Conservation (phyloP, 257 asterid genomes). For the Solanum neorickii region DNA sequence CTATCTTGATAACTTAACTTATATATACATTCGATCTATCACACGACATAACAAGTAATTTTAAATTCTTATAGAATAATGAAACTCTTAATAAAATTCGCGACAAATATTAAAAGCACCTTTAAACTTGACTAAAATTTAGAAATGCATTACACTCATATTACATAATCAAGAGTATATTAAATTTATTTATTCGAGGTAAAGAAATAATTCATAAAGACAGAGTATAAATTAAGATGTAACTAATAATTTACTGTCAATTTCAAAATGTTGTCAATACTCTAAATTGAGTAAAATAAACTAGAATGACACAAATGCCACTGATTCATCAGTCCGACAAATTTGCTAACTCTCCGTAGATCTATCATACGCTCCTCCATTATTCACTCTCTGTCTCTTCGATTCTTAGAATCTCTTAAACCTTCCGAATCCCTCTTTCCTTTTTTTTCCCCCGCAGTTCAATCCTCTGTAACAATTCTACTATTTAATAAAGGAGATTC, state of each 20-base stretch:
- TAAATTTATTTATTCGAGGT: too few species aligned
- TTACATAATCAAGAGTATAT: too few species aligned
- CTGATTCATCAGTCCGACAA: not conserved
- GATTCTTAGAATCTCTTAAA: not conserved
- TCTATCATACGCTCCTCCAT: not conserved
- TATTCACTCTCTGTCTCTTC: not conserved
- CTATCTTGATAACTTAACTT: not conserved
- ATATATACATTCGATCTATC: not conserved
- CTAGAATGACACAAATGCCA: not conserved
- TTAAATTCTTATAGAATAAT: accelerated
- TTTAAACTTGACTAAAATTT: too few species aligned
- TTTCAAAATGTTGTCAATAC: not conserved
- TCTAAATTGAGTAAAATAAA: not conserved
- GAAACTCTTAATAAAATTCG: not conserved
- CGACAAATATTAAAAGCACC: too few species aligned
- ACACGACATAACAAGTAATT: too few species aligned
- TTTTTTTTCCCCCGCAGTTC: not conserved
- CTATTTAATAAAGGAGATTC: not conserved
- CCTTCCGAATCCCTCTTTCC: not conserved
- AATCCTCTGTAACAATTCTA: not conserved
- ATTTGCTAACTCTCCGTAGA: not conserved
- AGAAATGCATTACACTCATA: not conserved
- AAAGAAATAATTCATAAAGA: accelerated
- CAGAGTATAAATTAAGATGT: too few species aligned
- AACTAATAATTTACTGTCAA: too few species aligned